Conservation (phyloP, 768 basidiomycete genomes). For the Lentinula boryana region DNA sequence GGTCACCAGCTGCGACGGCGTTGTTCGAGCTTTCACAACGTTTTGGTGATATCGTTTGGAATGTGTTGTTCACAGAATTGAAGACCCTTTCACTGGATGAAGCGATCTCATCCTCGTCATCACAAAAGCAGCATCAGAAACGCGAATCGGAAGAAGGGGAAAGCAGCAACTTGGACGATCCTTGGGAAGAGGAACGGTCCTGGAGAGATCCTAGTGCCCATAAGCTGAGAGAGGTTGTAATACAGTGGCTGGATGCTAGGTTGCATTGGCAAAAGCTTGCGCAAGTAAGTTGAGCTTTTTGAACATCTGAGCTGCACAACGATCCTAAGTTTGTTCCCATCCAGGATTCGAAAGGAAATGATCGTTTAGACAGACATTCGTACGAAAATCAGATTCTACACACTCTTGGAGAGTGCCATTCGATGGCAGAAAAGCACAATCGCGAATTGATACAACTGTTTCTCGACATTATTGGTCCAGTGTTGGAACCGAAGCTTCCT, state of each 20-base stretch:
- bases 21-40: slow-evolving; percentile 45
- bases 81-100: slow-evolving; percentile 24
- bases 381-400: slow-evolving; percentile 81
- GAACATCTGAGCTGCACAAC: background rate
- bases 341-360: slow-evolving; percentile 27
- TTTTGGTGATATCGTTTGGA: slow-evolving; percentile 74
- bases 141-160: background rate
- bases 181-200: slow-evolving; percentile 66
- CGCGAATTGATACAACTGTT: slow-evolving; percentile 86
- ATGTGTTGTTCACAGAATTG: slow-evolving; percentile 59
- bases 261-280: background rate
- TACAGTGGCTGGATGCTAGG: slow-evolving; percentile 38
- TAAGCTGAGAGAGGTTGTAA: slow-evolving; percentile 44
- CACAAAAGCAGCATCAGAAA: slow-evolving; percentile 7
- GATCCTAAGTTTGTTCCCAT: background rate
- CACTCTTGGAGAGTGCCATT: slow-evolving; percentile 60
- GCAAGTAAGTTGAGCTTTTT: background rate
- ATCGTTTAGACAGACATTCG: slow-evolving; percentile 64
- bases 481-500: slow-evolving; percentile 35
- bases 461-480: slow-evolving; percentile 43
- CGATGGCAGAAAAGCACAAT: slow-evolving; percentile 81
- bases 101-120: background rate
- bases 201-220: slow-evolving; percentile 77
- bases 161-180: slow-evolving; percentile 16
- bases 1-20: slow-evolving; percentile 74